Base-by-base conservation (phyloP, 805 yeast genomes). In the Candida ovalis region DNA sequence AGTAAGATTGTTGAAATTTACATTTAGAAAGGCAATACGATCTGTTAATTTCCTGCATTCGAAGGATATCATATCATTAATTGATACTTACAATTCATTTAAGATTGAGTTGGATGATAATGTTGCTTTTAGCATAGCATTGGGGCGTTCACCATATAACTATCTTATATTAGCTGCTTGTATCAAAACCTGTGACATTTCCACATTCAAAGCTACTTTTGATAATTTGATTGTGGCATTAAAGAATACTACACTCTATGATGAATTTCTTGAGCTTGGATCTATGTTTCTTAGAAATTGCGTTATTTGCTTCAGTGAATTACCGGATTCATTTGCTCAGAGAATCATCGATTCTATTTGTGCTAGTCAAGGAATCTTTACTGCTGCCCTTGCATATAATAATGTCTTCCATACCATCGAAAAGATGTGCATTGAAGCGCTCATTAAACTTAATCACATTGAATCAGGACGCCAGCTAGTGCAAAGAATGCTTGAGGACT, bases 391-490 rank as follows among this genome's bases (percentile, higher is more conserved):
- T 3, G 41, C 51, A 10, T 47, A 56, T 9, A 60, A 67, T 47
- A 74, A 75, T 49, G 52, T 64, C 0, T 68, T 64, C 42, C 80
- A 76, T 51, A 58, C 74, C 0, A 69, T 78, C 2, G 82, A 76
- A 50, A 72, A 73, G 50, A 49, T 71, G 8, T 57, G 72, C 6
- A 65, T 76, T 2, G 58, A 67, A 0, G 57, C 72, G 1, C 63
- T 63, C 43, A 72, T 69, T 27, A 50, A 54, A 2, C 36, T 65
- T 4, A 70, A 60, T 1, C 64, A 66, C 22, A 15, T 58, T 0
- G 69, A 61, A 0, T 46, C 47, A 17, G 75, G 75, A 3, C 44
- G 52, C 19, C 17, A 22, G 4, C 36, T 58, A n/a, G 2, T 52
- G 2, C 8, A 33, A 5, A 40, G 24, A 22, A 40, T 58, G 15